Evolutionary conservation across 345 rosid genomes (phyloP), one percentile per base, ranked within the genome.

Genomic region (Gossypium ekmanianum): DNA sequence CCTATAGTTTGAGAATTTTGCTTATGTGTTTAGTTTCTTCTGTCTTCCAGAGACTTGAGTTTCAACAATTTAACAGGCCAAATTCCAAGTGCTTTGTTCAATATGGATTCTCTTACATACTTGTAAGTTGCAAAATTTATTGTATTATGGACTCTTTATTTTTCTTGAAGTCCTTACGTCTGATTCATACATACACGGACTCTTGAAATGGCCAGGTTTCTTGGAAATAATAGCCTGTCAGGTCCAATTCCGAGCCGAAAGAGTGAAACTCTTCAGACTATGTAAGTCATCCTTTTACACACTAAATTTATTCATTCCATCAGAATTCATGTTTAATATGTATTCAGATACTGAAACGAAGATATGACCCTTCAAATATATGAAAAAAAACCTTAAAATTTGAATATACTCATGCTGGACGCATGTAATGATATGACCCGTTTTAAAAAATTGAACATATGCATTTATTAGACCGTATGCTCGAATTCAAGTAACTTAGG

Each of bases 31-130:
- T 61, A 59, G 27, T 5, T 61, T 27, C 41, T 26, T 61, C 12
- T 56, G 12, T 22, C 29, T 22, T 22, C 39, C 63, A 59, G 63
- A 34, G 63, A 59, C 26, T 59, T 59, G 63, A 59, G 63, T 59
- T 59, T 59, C 63, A 59, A 59, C 63, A 59, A 59, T 34, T 59
- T 59, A 59, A 26, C 39, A 26, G 63, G 63, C 13, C 39, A 3
- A 59, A 59, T 59, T 74, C 78, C 80, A 64, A 77, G 47, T 63
- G 55, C 69, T 62, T 64, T 83, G n/a, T 84, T 84, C 81, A 81
- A 22, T 57, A 68, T 75, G 59, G 62, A 9, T 58, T 57, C 74
- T 58, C 83, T 81, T 9, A 16, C 11, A 39, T 0, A 45, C 80
- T 44, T 84, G 87, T 81, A 81, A 84, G 57, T 62, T 41, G n/a